These are phyloP conservation scores for Diaporthe vaccinii DNA, from an alignment of 2,329 filamentous ascomycete genomes.

Conservation along the genomic window DNA sequence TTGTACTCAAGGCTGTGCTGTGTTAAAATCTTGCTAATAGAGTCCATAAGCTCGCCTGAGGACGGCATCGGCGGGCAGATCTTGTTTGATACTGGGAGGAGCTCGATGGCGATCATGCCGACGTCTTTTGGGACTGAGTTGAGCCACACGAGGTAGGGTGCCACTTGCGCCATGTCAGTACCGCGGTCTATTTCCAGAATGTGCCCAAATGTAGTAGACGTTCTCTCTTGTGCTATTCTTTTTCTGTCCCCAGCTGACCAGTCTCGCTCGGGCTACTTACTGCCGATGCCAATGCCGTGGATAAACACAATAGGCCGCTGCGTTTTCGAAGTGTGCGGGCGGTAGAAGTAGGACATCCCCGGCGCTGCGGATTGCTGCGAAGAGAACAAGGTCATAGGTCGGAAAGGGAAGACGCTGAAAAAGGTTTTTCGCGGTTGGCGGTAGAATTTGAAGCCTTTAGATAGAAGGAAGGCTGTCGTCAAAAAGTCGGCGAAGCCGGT, in stretches of 20 bases:
- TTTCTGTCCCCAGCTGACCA: no score
- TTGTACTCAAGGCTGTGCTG: slow-evolving; percentile 64
- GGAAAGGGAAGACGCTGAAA: slow-evolving; percentile 43
- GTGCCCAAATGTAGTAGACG: no score
- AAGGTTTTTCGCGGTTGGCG: slow-evolving; percentile 42
- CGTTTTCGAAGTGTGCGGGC: slow-evolving; percentile 70
- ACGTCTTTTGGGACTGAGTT: slow-evolving; percentile 60
- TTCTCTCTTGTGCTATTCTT: no score
- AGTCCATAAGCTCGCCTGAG: slow-evolving; percentile 65
- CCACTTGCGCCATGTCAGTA: slow-evolving; percentile 56
- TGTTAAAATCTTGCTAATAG: slow-evolving; percentile 69
- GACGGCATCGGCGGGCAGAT: slow-evolving; percentile 62
- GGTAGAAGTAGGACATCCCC: slow-evolving; percentile 74
- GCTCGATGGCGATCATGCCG: slow-evolving; percentile 75
- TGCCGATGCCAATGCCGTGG: slow-evolving; percentile 78
- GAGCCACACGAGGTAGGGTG: slow-evolving; percentile 70
- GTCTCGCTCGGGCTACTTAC: neutral
- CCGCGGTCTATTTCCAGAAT: neutral
- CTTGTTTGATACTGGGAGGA: slow-evolving; percentile 76
- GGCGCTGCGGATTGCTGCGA: neutral
- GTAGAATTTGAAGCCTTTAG: slow-evolving; percentile 43
- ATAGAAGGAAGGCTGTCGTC: slow-evolving; percentile 22
- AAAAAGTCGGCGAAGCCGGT: slow-evolving; percentile 32
- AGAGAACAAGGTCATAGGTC: slow-evolving; percentile 34
- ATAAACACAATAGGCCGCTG: slow-evolving; percentile 75